Evolutionary conservation across 2,329 filamentous ascomycete genomes (phyloP).

Genomic region (Exophiala calicioides): DNA sequence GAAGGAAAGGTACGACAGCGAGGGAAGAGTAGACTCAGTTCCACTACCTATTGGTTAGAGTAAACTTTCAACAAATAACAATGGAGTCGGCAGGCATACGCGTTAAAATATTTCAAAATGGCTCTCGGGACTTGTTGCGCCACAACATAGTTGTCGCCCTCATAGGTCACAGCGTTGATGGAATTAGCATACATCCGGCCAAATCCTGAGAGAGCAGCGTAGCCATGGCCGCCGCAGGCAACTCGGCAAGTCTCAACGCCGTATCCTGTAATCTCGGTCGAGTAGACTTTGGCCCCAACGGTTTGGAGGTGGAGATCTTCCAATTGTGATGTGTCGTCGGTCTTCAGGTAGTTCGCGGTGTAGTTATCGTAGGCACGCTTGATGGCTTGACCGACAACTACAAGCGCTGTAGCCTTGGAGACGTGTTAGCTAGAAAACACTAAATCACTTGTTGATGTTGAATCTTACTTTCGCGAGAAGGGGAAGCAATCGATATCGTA

Average conservation of each 20-base stretch:
- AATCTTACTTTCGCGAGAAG: slow-evolving; percentile 26
- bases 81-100: neutral
- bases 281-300: slow-evolving; percentile 30
- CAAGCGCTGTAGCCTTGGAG: slow-evolving; percentile 22
- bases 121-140: slow-evolving; percentile 39
- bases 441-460: neutral
- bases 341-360: slow-evolving; percentile 25
- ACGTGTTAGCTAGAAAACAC: neutral
- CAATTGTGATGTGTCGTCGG: slow-evolving; percentile 28
- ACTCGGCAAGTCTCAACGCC: slow-evolving; percentile 31
- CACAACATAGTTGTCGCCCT: slow-evolving; percentile 46
- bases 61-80: neutral
- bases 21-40: slow-evolving; percentile 26
- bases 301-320: slow-evolving; percentile 33
- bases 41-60: slow-evolving; percentile 6
- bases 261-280: slow-evolving; percentile 27
- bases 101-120: slow-evolving; percentile 31
- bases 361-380: slow-evolving; percentile 30
- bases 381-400: slow-evolving; percentile 30
- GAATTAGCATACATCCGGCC: slow-evolving; percentile 24
- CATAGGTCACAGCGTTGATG: slow-evolving; percentile 34
- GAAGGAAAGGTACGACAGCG: slow-evolving; percentile 28
- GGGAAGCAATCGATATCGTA: slow-evolving; percentile 30
- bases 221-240: slow-evolving; percentile 27
- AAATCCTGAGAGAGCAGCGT: slow-evolving; percentile 20